A percentile compares a stretch with the other conserved stretches of the same genome.
phyloP scores from a whole-genome alignment of 768 basidiomycete genomes.

The Termitomyces sp. region DNA sequence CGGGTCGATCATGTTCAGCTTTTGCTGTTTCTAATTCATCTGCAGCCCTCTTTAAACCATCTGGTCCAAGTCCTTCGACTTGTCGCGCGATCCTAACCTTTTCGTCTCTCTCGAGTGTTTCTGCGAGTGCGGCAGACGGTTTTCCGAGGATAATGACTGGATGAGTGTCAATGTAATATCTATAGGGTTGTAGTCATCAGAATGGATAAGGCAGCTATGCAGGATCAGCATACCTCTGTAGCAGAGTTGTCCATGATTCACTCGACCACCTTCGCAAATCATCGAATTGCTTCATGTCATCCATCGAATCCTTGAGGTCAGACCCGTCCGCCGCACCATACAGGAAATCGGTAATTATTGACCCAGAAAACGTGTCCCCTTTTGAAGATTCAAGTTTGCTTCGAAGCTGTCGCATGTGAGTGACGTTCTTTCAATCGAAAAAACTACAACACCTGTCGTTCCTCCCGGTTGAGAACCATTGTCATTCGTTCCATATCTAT shows the following conservation, averaged over 20 bases:
- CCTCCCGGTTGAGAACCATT: slow-evolving; percentile 81
- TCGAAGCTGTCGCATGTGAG: slow-evolving; percentile 49
- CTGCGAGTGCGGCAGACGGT: slow-evolving; percentile 81
- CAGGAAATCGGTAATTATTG: slow-evolving; percentile 77
- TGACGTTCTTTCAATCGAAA: not conserved
- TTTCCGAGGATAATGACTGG: slow-evolving; percentile 78
- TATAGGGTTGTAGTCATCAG: slow-evolving; percentile 23
- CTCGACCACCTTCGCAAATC: slow-evolving; percentile 66
- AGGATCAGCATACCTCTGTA: slow-evolving; percentile 51
- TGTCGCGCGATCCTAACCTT: slow-evolving; percentile 71
- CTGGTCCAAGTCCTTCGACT: slow-evolving; percentile 64
- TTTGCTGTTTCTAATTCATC: slow-evolving; percentile 76
- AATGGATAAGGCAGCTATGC: not conserved
- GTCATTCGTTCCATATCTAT: slow-evolving; percentile 89
- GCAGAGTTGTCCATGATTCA: slow-evolving; percentile 69
- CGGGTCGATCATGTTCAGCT: slow-evolving; percentile 75
- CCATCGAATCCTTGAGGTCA: slow-evolving; percentile 64
- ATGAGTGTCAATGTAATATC: slow-evolving; percentile 73
- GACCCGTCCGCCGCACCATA: slow-evolving; percentile 83
- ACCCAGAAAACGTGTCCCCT: slow-evolving; percentile 71
- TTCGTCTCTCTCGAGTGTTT: slow-evolving; percentile 76
- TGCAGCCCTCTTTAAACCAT: slow-evolving; percentile 69
- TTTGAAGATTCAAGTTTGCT: slow-evolving; percentile 81
- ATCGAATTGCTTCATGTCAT: slow-evolving; percentile 72
- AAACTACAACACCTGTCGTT: slow-evolving; percentile 58